Base-by-base conservation (phyloP, 2,329 filamentous ascomycete genomes). In the Onygenales sp. region DNA sequence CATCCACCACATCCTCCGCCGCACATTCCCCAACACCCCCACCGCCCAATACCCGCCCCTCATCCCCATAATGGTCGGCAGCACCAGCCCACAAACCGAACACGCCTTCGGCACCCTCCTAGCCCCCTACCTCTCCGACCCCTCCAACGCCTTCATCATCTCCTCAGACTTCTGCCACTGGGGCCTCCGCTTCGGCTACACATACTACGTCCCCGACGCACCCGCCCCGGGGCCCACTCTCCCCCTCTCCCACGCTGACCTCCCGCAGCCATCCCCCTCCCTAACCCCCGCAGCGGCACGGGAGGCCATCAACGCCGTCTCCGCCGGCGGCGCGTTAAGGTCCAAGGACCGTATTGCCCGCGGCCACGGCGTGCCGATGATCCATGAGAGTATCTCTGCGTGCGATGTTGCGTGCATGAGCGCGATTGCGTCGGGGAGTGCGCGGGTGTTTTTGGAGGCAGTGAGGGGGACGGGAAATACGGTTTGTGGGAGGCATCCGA, bases 141-240 rank as follows among this genome's bases (percentile, higher is more conserved):
- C 85, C 0, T 60, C 59, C 13, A 94, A 88, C 56, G 83, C 85
- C 1, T 96, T 97, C 66, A 80, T 98, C 56, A 80, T 97, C 58
- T 93, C 87, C 67, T 95, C 90, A 1, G 93, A 98, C 68, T 98
- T 98, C 68, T 96, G 92, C 59, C 93, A 98, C 70, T 98, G 93
- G 93, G 93, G 93, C 9, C 62, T 76, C 0, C 79, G 88, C 48
- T 98, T 96, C 69, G 75, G 79, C 52, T 98, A 97, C 69, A 88
- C 84, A 32, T 86, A 86, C 55, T 95, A 96, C 67, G 78, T 83
- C 34, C 73, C 80, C 55, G 55, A 78, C 56, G 52, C 76, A 59
- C 63, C 74, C 27, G 62, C 58, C 13, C 68, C 70, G 11, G 65
- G 62, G 1, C 68, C 67, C 3, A 55, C 48, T 10, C 62, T 72